Conservation (phyloP, 306 rosid species). For the Cucumis sativus region DNA sequence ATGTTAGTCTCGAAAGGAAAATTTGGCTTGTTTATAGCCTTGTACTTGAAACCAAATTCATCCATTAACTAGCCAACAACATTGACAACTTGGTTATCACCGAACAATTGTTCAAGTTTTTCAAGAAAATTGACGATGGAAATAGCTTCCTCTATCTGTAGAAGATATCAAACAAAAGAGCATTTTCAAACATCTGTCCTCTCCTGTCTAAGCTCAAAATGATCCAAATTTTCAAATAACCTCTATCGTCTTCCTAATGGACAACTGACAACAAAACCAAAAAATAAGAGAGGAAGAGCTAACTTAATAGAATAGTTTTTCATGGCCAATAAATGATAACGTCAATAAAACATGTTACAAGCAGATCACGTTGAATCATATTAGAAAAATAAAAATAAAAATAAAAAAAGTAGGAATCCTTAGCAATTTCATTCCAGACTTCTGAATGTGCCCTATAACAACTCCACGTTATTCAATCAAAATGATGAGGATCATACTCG, state of each 20-base stretch:
- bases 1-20: too few relatives aligned
- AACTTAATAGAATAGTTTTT: too few relatives aligned
- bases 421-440: not conserved
- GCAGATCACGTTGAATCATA: not conserved
- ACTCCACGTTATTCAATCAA: not conserved
- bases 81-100: not conserved
- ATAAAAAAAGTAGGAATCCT: not conserved
- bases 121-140: not conserved
- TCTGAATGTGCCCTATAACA: not conserved
- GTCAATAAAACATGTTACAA: not conserved
- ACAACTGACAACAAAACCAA: too few relatives aligned
- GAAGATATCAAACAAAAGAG: not conserved
- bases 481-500: not conserved
- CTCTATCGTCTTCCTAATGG: too few relatives aligned
- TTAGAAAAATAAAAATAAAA: too few relatives aligned
- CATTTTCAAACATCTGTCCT: too few relatives aligned
- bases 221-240: too few relatives aligned
- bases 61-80: too few relatives aligned
- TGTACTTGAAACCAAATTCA: too few relatives aligned
- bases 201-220: too few relatives aligned
- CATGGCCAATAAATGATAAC: not conserved
- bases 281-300: too few relatives aligned
- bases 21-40: too few relatives aligned
- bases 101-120: not conserved
- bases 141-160: not conserved